Conservation (phyloP, 352 stramenopile species). For the Pythium oligandrum region DNA sequence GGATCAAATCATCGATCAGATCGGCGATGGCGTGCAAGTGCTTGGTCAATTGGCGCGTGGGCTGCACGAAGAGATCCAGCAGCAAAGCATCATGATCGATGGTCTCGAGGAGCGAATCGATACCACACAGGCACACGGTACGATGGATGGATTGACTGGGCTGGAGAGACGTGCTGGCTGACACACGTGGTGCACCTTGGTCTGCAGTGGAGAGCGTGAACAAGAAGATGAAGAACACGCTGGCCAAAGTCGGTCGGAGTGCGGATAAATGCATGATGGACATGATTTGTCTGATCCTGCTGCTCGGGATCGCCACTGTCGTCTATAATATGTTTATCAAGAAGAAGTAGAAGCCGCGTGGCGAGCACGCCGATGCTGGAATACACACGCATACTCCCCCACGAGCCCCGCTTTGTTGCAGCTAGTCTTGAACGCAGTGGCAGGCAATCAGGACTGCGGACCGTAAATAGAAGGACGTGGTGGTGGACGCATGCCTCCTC, state of each 20-base stretch:
- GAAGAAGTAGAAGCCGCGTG: constrained; percentile 25
- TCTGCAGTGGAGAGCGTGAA: constrained; percentile 75
- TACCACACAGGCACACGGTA: constrained; percentile 72
- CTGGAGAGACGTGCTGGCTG: background rate
- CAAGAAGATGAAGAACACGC: constrained; percentile 83
- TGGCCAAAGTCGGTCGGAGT: constrained; percentile 63
- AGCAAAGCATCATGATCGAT: constrained; percentile 87
- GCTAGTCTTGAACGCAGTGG: background rate
- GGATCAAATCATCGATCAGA: constrained; percentile 86
- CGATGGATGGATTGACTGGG: background rate
- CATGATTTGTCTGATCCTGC: constrained; percentile 85
- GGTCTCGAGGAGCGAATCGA: constrained; percentile 77
- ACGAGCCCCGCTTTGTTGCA: background rate
- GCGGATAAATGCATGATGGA: constrained; percentile 88
- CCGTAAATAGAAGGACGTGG: constrained; percentile 67
- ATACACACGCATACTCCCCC: constrained; percentile 1
- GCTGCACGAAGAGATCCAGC: constrained; percentile 79
- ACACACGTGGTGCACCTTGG: background rate
- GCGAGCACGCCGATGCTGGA: no score
- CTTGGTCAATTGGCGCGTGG: constrained; percentile 72
- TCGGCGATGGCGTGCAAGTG: constrained; percentile 71
- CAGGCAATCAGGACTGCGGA: constrained; percentile 16
- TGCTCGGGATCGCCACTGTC: constrained; percentile 79
- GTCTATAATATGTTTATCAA: constrained; percentile 90
- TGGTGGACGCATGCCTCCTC: constrained; percentile 33